Percentiles rank a stretch among this genome's conserved stretches.
Evolutionary conservation across 495 filamentous ascomycete species (phyloP).

Genomic region (Barbatosphaeria neglecta): DNA sequence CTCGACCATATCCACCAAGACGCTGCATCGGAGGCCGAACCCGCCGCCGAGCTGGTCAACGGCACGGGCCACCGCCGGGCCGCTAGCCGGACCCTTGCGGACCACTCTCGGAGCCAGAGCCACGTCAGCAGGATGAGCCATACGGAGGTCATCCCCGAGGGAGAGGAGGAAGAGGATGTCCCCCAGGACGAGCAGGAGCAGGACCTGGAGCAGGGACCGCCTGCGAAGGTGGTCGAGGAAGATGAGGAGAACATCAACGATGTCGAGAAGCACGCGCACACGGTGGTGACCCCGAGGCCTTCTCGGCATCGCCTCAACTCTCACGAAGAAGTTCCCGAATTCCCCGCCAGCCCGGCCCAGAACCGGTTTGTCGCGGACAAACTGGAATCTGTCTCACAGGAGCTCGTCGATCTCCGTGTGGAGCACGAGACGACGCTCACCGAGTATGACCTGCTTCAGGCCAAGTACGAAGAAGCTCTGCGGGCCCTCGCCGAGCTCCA

Average conservation of each 20-base stretch:
- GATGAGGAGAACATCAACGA: slow-evolving; percentile 18
- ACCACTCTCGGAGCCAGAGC: slow-evolving; percentile 39
- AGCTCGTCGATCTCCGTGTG: slow-evolving; percentile 79
- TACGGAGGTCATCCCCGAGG: slow-evolving; percentile 39
- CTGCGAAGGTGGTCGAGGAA: slow-evolving; percentile 18
- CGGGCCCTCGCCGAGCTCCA: slow-evolving; percentile 71
- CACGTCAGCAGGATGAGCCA: slow-evolving; percentile 39
- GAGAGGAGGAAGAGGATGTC: slow-evolving; percentile 22
- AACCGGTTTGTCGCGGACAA: slow-evolving; percentile 83
- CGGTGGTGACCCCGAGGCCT: slow-evolving; percentile 16
- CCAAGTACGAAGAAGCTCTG: slow-evolving; percentile 85
- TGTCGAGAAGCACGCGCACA: too few relatives aligned
- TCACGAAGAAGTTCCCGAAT: slow-evolving; percentile 14
- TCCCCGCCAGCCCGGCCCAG: slow-evolving; percentile 60
- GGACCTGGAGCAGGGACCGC: slow-evolving; percentile 16
- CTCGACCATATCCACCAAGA: slow-evolving; percentile 70
- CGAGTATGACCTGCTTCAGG: slow-evolving; percentile 71
- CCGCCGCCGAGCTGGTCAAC: slow-evolving; percentile 19
- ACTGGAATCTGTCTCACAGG: slow-evolving; percentile 81
- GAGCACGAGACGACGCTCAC: slow-evolving; percentile 77
- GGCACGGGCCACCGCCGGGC: slow-evolving; percentile 30
- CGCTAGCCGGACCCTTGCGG: slow-evolving; percentile 26
- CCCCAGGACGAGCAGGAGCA: background rate
- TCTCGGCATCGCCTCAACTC: slow-evolving; percentile 9
- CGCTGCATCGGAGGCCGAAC: slow-evolving; percentile 27